A percentile compares a stretch with the other conserved stretches of the same genome.
These are phyloP conservation scores for Aquilaria yunnanensis DNA, from an alignment of 345 rosid species.

Conservation along the genomic window DNA sequence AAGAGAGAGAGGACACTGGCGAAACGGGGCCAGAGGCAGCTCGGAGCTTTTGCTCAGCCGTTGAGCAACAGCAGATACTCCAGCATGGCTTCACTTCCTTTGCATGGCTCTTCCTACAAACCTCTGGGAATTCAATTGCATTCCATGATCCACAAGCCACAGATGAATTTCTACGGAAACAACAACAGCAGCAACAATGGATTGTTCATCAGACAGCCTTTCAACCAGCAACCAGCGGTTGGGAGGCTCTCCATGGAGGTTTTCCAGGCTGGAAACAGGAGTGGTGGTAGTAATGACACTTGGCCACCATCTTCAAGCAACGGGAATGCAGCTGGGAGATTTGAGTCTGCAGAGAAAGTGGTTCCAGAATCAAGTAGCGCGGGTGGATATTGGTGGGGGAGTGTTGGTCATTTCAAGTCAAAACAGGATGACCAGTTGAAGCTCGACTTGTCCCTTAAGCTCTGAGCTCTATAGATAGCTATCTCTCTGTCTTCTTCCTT, in stretches of 20 bases:
- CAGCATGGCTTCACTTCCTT: constrained; percentile 71
- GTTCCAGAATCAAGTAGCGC: constrained; percentile 21
- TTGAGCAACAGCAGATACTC: constrained; percentile 25
- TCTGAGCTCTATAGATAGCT: constrained; percentile 24
- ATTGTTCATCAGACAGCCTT: constrained; percentile 31
- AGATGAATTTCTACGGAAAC: constrained; percentile 14
- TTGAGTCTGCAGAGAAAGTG: constrained; percentile 28
- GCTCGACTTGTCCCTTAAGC: constrained; percentile 93
- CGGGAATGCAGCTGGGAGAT: constrained; percentile 25
- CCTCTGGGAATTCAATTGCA: constrained; percentile 65
- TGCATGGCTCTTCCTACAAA: constrained; percentile 58
- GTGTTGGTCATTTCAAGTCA: constrained; percentile 34
- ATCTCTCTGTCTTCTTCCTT: neutral
- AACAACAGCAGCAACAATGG: constrained; percentile 22
- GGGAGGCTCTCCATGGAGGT: constrained; percentile 30
- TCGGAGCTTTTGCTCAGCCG: constrained; percentile 28
- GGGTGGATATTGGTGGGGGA: constrained; percentile 40
- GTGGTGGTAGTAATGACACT: constrained; percentile 5
- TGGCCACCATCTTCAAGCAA: constrained; percentile 14
- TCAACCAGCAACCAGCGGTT: constrained; percentile 39
- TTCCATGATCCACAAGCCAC: constrained; percentile 61
- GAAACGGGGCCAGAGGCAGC: constrained; percentile 54
- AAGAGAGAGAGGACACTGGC: constrained; percentile 88
- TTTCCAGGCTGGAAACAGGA: neutral
- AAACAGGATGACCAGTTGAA: constrained; percentile 51